Conservation (phyloP, 768 basidiomycete genomes). For the Tulasnella sp. region DNA sequence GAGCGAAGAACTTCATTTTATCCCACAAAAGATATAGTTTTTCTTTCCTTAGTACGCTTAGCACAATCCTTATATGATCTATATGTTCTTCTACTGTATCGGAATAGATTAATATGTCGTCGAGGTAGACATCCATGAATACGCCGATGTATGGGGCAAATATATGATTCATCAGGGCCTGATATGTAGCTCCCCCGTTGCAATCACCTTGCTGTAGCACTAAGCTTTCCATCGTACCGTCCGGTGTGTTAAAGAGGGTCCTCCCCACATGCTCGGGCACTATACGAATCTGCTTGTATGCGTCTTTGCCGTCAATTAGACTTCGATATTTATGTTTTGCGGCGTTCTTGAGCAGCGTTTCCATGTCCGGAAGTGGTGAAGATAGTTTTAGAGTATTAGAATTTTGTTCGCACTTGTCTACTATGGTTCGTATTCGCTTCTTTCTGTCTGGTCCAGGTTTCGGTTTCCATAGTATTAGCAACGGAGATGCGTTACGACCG, state of each 20-base stretch:
- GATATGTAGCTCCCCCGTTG: constrained; percentile 34
- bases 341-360: constrained; percentile 3
- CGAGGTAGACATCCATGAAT: constrained; percentile 41
- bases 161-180: constrained; percentile 31
- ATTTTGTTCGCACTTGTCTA: constrained; percentile 8
- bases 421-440: constrained; percentile 1
- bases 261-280: constrained; percentile 3
- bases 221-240: constrained; percentile 13
- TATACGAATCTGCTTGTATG: constrained; percentile 9
- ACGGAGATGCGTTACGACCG: background rate
- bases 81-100: constrained; percentile 33
- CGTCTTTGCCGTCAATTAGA: constrained; percentile 11
- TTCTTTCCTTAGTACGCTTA: constrained; percentile 28
- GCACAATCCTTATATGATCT: constrained; percentile 28
- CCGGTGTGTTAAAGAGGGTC: constrained; percentile 7
- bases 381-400: constrained; percentile 5
- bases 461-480: background rate
- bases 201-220: constrained; percentile 23
- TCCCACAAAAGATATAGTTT: constrained; percentile 30
- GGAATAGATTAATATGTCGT: constrained; percentile 44
- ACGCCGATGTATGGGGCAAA: constrained; percentile 33
- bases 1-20: constrained; percentile 30
- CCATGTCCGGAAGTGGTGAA: constrained; percentile 15
- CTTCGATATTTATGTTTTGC: constrained; percentile 9
- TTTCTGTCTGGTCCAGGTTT: constrained; percentile 2